Conservation (phyloP, 2,329 filamentous ascomycete species). For the Orbilia blumenaviensis region DNA sequence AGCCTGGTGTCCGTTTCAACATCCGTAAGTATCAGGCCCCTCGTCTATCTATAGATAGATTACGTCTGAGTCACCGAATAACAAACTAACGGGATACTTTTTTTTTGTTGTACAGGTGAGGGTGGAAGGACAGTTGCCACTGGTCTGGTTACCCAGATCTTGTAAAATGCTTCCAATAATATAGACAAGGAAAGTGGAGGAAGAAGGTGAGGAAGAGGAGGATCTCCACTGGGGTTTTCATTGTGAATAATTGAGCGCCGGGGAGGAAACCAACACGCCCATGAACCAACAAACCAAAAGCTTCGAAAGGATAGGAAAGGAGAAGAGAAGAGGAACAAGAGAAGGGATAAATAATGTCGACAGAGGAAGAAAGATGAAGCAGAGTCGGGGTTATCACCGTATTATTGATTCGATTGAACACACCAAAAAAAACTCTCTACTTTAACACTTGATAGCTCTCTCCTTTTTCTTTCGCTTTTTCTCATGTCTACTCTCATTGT, state of each 20-base stretch:
- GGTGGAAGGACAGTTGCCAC: slow-evolving; percentile 74
- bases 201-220: not conserved
- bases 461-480: not conserved
- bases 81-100: slow-evolving; percentile 27
- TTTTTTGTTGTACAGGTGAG: slow-evolving; percentile 36
- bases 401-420: not conserved
- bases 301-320: not conserved
- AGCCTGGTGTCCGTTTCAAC: slow-evolving; percentile 95
- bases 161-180: not conserved
- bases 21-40: slow-evolving; percentile 93
- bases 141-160: slow-evolving; percentile 79
- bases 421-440: slow-evolving; percentile 35
- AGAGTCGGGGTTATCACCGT: not conserved
- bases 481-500: no score
- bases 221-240: slow-evolving; percentile 17
- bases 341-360: no score
- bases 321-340: not conserved
- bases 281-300: not conserved
- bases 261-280: not conserved
- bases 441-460: slow-evolving; percentile 6
- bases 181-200: not conserved
- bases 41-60: slow-evolving; percentile 60
- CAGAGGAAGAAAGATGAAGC: not conserved
- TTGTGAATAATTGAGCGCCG: slow-evolving; percentile 33
- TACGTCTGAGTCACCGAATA: slow-evolving; percentile 15